A percentile compares a stretch with the other conserved stretches of the same genome.
phyloP scores from a whole-genome alignment of 352 stramenopile genomes.

The Pythium coloratum region DNA sequence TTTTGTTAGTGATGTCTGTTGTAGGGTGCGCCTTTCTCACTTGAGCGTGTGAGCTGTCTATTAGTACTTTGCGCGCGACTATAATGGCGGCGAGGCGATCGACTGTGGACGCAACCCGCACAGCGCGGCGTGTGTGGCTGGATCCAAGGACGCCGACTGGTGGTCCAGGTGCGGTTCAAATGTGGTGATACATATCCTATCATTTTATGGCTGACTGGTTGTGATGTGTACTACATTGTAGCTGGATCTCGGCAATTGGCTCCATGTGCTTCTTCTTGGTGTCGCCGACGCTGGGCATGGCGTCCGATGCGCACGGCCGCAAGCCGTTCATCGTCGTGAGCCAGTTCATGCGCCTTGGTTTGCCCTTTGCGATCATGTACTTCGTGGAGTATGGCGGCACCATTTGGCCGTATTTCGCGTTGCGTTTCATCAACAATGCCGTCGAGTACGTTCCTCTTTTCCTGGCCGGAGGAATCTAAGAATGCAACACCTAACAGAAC shows the following conservation, averaged over 20 bases:
- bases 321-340: conserved; percentile 80
- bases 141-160: conserved; percentile 68
- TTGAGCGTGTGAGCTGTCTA: not conserved
- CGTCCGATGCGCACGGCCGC: conserved; percentile 74
- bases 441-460: conserved; percentile 40
- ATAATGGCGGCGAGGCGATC: conserved; percentile 45
- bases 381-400: conserved; percentile 57
- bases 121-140: conserved; percentile 52
- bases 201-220: not conserved
- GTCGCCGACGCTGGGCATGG: conserved; percentile 72
- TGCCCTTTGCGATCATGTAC: conserved; percentile 70
- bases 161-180: conserved; percentile 49
- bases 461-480: not conserved
- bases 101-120: conserved; percentile 55
- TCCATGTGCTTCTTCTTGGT: conserved; percentile 66
- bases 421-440: conserved; percentile 56
- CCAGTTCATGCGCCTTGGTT: conserved; percentile 55
- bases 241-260: conserved; percentile 62
- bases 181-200: no score
- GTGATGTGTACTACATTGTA: conserved; percentile 7
- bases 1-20: not conserved
- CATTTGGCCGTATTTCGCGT: conserved; percentile 63
- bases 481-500: not conserved
- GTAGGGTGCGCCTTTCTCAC: not conserved
- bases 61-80: conserved; percentile 75